A percentile compares a stretch with the other conserved stretches of the same genome.
These are phyloP conservation scores for Oryza glumipatula DNA, from an alignment of 176 grass and related monocot species.

Conservation along the genomic window DNA sequence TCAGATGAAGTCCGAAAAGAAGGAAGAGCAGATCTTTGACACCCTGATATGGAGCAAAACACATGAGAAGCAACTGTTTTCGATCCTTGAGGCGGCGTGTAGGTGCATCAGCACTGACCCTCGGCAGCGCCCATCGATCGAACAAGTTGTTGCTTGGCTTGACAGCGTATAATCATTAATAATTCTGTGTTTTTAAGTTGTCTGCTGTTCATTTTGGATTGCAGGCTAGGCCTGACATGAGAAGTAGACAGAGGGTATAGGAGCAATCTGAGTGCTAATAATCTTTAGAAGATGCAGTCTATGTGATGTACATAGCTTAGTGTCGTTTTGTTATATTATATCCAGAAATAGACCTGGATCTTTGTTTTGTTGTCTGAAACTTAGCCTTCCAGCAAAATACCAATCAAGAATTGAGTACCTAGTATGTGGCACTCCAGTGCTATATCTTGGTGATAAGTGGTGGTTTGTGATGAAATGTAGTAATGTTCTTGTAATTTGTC, in stretches of 20 bases:
- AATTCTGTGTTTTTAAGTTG: not conserved
- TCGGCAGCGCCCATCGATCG: slow-evolving; percentile 72
- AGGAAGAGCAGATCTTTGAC: slow-evolving; percentile 83
- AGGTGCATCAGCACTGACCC: slow-evolving; percentile 77
- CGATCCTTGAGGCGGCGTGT: slow-evolving; percentile 71
- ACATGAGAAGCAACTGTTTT: slow-evolving; percentile 72
- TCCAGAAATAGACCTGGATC: slow-evolving; percentile 11
- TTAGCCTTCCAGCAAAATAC: not conserved
- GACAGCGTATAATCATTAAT: slow-evolving; percentile 43
- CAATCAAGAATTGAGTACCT: not conserved
- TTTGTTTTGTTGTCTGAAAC: slow-evolving; percentile 1
- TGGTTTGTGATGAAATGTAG: not conserved
- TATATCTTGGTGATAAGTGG: not conserved
- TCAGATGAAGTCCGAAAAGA: slow-evolving; percentile 85
- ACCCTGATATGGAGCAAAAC: slow-evolving; percentile 66
- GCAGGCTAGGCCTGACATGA: slow-evolving; percentile 36
- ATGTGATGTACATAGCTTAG: slow-evolving; percentile 21
- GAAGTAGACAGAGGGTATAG: slow-evolving; percentile 22
- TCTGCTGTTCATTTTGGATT: slow-evolving; percentile 4
- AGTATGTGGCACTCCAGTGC: not conserved
- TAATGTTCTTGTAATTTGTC: not conserved
- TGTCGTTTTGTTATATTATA: slow-evolving; percentile 6
- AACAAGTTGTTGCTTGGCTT: slow-evolving; percentile 80
- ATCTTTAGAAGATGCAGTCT: slow-evolving; percentile 8
- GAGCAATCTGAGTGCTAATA: slow-evolving; percentile 30